Evolutionary conservation across 768 basidiomycete genomes (phyloP).

Genomic region (Leccinum pellstonianum): DNA sequence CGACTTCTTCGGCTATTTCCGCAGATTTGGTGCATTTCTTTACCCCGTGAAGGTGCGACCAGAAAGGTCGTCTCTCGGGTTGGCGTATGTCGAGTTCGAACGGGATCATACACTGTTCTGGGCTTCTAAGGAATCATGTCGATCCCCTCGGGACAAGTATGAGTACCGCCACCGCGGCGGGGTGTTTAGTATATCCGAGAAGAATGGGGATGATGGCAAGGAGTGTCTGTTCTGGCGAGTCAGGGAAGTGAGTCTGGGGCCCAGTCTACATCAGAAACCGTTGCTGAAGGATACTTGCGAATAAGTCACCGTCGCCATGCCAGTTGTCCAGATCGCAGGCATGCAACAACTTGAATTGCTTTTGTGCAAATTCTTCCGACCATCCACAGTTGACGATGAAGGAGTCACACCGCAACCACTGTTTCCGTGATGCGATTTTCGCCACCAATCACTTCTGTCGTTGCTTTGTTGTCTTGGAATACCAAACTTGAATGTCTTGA

Average conservation of each 20-base stretch:
- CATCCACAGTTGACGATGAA: constrained; percentile 14
- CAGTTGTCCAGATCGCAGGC: constrained; percentile 4
- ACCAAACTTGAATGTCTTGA: constrained; percentile 30
- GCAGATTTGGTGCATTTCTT: neutral
- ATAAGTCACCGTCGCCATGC: constrained; percentile 7
- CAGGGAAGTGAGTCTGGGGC: constrained; percentile 10
- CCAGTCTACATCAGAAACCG: neutral
- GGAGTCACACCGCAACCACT: constrained; percentile 5
- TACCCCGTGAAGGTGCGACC: constrained; percentile 8
- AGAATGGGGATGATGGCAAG: constrained; percentile 4
- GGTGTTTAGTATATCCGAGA: constrained; percentile 7
- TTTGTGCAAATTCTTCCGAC: constrained; percentile 6
- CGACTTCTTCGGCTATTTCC: constrained; percentile 7
- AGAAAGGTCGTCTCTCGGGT: constrained; percentile 2
- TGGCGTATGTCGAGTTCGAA: constrained; percentile 8
- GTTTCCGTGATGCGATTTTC: constrained; percentile 1
- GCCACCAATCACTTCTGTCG: neutral
- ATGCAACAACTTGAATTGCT: neutral
- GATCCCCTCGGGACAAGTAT: constrained; percentile 6
- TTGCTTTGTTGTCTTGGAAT: no score
- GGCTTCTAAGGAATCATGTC: neutral
- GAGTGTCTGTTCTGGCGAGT: constrained; percentile 10
- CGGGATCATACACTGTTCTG: constrained; percentile 1
- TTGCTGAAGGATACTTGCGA: neutral
- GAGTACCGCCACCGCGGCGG: constrained; percentile 3